These are phyloP conservation scores for Blepharisma japonicum DNA, from an alignment of 73 alveolate genomes.

Conservation along the genomic window DNA sequence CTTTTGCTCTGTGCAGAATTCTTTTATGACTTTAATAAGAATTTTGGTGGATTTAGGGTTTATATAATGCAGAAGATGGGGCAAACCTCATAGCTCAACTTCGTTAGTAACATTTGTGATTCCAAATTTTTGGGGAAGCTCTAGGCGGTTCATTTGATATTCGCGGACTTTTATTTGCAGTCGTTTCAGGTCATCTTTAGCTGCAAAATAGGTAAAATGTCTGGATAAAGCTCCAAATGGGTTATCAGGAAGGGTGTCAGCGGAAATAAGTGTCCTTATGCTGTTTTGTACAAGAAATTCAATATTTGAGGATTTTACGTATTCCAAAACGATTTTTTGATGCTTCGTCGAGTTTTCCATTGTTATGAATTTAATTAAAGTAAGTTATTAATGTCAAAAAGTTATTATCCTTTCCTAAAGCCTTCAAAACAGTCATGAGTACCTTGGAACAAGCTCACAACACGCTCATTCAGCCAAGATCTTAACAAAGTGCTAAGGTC, in stretches of 20 bases:
- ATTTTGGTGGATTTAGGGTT: not conserved
- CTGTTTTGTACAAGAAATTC: slow-evolving; percentile 1
- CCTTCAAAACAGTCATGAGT: too few species aligned
- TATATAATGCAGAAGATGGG: slow-evolving; percentile 17
- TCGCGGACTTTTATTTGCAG: not conserved
- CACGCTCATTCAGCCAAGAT: too few species aligned
- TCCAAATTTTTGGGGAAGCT: not conserved
- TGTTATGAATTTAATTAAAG: not conserved
- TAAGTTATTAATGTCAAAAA: too few species aligned
- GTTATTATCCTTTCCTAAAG: too few species aligned
- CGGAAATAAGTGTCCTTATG: not conserved
- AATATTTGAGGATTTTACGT: not conserved
- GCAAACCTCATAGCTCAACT: not conserved
- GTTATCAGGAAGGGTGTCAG: slow-evolving; percentile 17
- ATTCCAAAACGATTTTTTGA: not conserved
- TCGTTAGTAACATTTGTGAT: not conserved
- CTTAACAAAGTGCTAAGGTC: too few species aligned
- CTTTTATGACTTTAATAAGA: not conserved
- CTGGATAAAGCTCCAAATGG: slow-evolving; percentile 18
- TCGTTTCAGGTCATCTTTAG: slow-evolving; percentile 5
- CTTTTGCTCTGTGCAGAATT: slow-evolving; percentile 3
- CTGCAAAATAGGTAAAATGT: slow-evolving; percentile 14
- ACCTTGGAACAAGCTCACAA: too few species aligned
- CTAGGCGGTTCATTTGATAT: not conserved
- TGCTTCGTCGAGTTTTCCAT: not conserved